Percentiles rank a stretch among this genome's conserved stretches.
These are phyloP conservation scores for Pelargonium cotyledonis DNA, from an alignment of 441 rosid genomes.

Conservation along the genomic window DNA sequence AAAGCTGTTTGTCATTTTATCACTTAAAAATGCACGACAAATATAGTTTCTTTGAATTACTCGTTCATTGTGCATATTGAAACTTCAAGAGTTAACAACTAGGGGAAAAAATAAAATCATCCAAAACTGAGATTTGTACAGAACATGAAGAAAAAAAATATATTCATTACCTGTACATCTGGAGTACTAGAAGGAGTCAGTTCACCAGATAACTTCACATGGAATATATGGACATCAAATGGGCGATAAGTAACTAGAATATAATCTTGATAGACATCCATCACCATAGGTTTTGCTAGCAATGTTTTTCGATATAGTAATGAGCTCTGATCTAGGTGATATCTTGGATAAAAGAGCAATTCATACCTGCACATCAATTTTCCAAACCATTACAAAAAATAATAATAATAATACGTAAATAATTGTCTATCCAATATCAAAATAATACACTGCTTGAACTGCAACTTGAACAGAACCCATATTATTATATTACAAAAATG, in stretches of 20 bases:
- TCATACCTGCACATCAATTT: constrained; percentile 57
- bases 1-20: constrained; percentile 99
- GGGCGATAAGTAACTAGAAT: constrained; percentile 86
- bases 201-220: constrained; percentile 67
- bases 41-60: constrained; percentile 31
- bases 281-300: constrained; percentile 91
- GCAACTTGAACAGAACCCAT: neutral
- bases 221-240: constrained; percentile 85
- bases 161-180: constrained; percentile 66
- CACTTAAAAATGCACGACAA: constrained; percentile 80
- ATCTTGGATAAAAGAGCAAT: constrained; percentile 90
- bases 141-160: constrained; percentile 11
- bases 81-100: constrained; percentile 17
- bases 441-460: constrained; percentile 4
- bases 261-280: constrained; percentile 86
- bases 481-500: neutral
- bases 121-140: constrained; percentile 10
- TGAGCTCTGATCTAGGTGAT: constrained; percentile 94
- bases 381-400: constrained; percentile 13
- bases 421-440: constrained; percentile 1
- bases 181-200: constrained; percentile 72
- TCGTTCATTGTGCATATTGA: constrained; percentile 21
- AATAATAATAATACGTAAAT: neutral
- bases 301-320: constrained; percentile 77
- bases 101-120: constrained; percentile 6